Evolutionary conservation across 2,329 filamentous ascomycete genomes (phyloP), one percentile per base, ranked within the genome.

Genomic region (Trichoderma aggressivum): DNA sequence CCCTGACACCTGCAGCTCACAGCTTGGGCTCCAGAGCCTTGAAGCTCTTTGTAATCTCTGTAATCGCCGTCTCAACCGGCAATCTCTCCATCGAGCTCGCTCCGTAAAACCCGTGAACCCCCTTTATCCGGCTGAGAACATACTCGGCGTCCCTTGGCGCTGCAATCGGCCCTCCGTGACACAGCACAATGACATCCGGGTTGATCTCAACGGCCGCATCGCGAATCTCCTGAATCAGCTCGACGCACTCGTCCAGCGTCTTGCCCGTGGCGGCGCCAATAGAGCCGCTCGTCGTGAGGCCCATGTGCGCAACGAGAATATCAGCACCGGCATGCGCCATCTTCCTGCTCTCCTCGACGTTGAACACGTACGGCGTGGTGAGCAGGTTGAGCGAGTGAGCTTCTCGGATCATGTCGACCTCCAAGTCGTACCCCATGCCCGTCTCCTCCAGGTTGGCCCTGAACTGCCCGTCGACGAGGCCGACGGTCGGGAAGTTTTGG

Each of bases 401-500:
- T n/a, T 83, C 75, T 11, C 83, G 82, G 59, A 93, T 85, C 85
- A 92, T 88, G 64, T 90, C 88, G 2, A 93, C 90, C 76, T 93
- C 91, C 8, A 85, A 80, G 18, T 85, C 86, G 76, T 89, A 93
- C 1, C 88, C 87, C 90, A 93, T 93, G 10, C 88, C 90, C 1
- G 90, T 92, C 78, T 92, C 90, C 77, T 93, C 91, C 2, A 93
- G 83, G 74, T 90, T 90, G 26, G 84, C 84, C 14, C 91, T 85
- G 77, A 93, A 92, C 14, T 84, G 84, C 1, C 90, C 90, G 78
- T 93, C 91, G 43, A 92, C 89, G 26, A 93, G 81, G 0, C 91
- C 91, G 2, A 92, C 90, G 0, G 91, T 92, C 1, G 91, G 91
- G 77, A 93, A 93, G 75, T 93, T 93, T 78, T 93, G 91, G 16